Evolutionary conservation across 352 stramenopile genomes (phyloP), one percentile per base, ranked within the genome.

Genomic region (Phytophthora pisi): DNA sequence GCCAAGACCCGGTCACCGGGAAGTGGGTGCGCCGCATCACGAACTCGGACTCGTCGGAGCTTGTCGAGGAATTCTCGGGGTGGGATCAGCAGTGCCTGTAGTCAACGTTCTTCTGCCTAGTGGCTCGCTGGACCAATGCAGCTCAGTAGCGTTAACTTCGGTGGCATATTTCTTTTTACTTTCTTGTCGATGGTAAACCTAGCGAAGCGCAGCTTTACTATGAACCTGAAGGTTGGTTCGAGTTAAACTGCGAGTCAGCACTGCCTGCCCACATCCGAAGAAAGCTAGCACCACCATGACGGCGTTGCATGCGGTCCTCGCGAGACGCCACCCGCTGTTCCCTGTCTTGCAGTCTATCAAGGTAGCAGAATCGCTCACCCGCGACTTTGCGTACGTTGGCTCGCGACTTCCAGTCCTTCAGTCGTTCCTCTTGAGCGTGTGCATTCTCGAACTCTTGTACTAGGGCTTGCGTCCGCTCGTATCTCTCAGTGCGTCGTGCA

Each of bases 251-350:
- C 23, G 82, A 93, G 30, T 95, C 82, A 9, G 78, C 66, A 28
- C 86, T 94, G 53, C 86, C 86, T 1, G 88, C 81, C 88, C 88
- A 93, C 84, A 95, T 95, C 56, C 82, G 82, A 50, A 91, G 78
- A 64, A 84, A 93, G 47, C 66, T 79, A 31, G 72, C 70, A 55
- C 88, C 84, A 26, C 88, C 84, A 63, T 91, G 71, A 36, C 84
- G 84, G 51, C 89, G 90, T 49, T 82, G 79, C 76, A 83, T 94
- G 18, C 80, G 72, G 61, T 79, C 56, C 57, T 92, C 80, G 7
- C 78, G 71, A 40, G 77, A 71, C 20, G 69, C 80, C 18, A 84
- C 65, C 38, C 72, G 74, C 36, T 91, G 68, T 53, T 94, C 81
- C 16, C 79, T 68, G 9, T 88, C 79, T 56, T 93, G 81, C 63